These are phyloP conservation scores for Termitomyces sp. DNA, from an alignment of 768 basidiomycete genomes.

Conservation along the genomic window DNA sequence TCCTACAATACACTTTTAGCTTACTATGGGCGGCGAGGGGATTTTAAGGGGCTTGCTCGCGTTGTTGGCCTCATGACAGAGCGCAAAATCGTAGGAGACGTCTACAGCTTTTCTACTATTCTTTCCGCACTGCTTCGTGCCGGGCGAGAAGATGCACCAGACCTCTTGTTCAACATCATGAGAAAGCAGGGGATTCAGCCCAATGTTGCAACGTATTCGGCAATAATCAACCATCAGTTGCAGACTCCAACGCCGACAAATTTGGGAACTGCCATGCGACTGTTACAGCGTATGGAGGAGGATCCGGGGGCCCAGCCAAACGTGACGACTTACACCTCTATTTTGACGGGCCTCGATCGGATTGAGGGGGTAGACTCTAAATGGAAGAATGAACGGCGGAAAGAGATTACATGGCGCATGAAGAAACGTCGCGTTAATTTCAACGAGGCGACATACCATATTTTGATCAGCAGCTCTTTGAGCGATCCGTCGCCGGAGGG, in stretches of 20 bases:
- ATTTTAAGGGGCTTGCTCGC: conserved; percentile 58
- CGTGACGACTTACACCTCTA: conserved; percentile 78
- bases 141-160: conserved; percentile 62
- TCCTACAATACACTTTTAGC: conserved; percentile 81
- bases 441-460: conserved; percentile 70
- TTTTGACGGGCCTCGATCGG: conserved; percentile 72
- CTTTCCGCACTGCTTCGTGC: conserved; percentile 73
- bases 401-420: conserved; percentile 58
- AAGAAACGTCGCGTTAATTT: conserved; percentile 47
- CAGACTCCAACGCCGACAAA: conserved; percentile 48
- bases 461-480: conserved; percentile 68
- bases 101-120: conserved; percentile 84
- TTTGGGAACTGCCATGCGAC: conserved; percentile 59
- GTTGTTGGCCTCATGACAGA: conserved; percentile 56
- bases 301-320: conserved; percentile 53
- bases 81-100: conserved; percentile 62
- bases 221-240: conserved; percentile 77
- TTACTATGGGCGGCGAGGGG: conserved; percentile 57
- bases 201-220: conserved; percentile 72
- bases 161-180: conserved; percentile 71
- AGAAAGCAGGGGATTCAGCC: conserved; percentile 66
- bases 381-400: conserved; percentile 42
- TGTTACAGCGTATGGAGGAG: conserved; percentile 76
- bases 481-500: conserved; percentile 47
- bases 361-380: conserved; percentile 44